Percentiles rank a stretch among this genome's conserved stretches.
Conservation (phyloP, 495 filamentous ascomycete species). For the Hyaloscypha finlandica region DNA sequence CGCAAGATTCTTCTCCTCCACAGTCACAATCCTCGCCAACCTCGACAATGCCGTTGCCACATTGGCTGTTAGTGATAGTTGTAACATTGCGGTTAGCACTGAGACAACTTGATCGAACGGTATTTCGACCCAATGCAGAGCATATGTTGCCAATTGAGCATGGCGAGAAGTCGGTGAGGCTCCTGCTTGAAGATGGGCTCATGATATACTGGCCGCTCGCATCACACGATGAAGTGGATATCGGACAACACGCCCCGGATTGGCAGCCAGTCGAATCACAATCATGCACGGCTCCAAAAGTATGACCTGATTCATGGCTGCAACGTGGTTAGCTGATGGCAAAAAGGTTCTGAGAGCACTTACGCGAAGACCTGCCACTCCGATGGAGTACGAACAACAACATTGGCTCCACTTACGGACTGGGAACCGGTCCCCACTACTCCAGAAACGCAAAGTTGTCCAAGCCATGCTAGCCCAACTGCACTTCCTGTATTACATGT, state of each 20-base stretch:
- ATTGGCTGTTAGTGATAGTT: conserved; percentile 77
- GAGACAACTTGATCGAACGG: conserved; percentile 66
- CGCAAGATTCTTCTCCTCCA: conserved; percentile 71
- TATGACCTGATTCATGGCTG: conserved; percentile 83
- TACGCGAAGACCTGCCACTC: conserved; percentile 92
- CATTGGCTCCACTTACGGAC: conserved; percentile 78
- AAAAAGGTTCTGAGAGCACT: not conserved
- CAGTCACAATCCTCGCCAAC: conserved; percentile 92
- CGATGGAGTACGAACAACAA: conserved; percentile 76
- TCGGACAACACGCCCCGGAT: conserved; percentile 81
- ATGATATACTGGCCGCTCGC: conserved; percentile 81
- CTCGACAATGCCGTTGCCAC: conserved; percentile 96
- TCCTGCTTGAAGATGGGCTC: conserved; percentile 79
- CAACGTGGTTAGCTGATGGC: not conserved
- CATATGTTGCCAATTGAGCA: conserved; percentile 93
- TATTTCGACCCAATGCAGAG: conserved; percentile 75
- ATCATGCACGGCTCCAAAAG: conserved; percentile 93
- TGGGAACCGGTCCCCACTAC: conserved; percentile 43
- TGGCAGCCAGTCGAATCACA: conserved; percentile 68
- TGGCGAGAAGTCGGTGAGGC: conserved; percentile 75
- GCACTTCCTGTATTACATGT: conserved; percentile 79
- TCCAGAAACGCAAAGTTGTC: conserved; percentile 69
- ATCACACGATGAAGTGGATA: conserved; percentile 64
- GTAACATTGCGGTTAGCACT: conserved; percentile 77
- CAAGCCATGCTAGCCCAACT: conserved; percentile 89